These are phyloP conservation scores for Dalbergia cochinchinensis DNA, from an alignment of 306 rosid species.

Conservation along the genomic window DNA sequence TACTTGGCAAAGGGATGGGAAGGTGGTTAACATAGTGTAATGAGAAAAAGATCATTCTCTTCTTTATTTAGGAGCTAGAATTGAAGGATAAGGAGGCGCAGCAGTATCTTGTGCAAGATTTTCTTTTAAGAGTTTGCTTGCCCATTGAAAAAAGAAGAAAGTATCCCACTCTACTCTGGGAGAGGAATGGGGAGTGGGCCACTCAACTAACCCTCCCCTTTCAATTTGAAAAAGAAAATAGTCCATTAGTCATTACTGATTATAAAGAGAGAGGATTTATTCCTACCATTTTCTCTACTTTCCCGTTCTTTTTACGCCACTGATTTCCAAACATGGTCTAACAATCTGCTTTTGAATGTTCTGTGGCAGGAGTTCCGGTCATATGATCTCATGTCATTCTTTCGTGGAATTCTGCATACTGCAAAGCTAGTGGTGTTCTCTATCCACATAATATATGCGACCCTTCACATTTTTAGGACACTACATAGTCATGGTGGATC, in stretches of 20 bases:
- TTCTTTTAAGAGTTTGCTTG: slow-evolving; percentile 10
- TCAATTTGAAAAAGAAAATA: slow-evolving; percentile 15
- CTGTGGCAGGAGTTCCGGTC: slow-evolving; percentile 27
- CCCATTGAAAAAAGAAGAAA: slow-evolving; percentile 25
- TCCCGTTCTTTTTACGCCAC: background rate
- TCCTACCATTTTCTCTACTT: slow-evolving; percentile 15
- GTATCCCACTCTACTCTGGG: background rate
- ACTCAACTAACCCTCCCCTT: slow-evolving; percentile 21
- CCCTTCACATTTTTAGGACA: background rate
- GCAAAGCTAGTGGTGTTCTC: slow-evolving; percentile 22
- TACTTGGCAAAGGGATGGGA: background rate
- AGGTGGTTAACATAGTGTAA: background rate
- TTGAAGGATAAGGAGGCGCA: background rate
- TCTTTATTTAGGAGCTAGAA: slow-evolving; percentile 1
- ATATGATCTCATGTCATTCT: slow-evolving; percentile 5
- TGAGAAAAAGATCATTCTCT: slow-evolving; percentile 16
- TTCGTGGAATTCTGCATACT: slow-evolving; percentile 16
- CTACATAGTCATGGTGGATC: background rate
- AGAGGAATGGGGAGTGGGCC: background rate
- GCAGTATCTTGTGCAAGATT: slow-evolving; percentile 23
- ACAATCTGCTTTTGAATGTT: slow-evolving; percentile 27
- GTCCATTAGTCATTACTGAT: background rate
- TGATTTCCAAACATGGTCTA: slow-evolving; percentile 8
- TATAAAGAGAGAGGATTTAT: slow-evolving; percentile 9
- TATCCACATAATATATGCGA: background rate